Evolutionary conservation across 768 basidiomycete genomes (phyloP).

Genomic region (Ephemerocybe angulata): DNA sequence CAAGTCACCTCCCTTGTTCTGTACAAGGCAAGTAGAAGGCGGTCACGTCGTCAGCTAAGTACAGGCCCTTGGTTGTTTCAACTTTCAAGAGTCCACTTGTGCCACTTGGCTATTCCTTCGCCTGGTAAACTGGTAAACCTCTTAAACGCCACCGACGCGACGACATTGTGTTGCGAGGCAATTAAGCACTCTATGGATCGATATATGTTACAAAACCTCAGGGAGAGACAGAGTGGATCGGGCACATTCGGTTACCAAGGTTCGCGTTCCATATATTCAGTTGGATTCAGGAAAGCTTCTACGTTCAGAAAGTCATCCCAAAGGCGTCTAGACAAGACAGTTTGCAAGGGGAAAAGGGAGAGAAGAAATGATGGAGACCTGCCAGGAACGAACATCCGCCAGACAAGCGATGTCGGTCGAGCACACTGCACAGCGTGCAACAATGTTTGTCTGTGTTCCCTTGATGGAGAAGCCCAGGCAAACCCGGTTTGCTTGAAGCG

Average conservation of each 20-base stretch:
- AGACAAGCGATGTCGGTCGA: not conserved
- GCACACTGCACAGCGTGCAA: too few species aligned
- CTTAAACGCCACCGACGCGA: not conserved
- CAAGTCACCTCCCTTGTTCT: too few species aligned
- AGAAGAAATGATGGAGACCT: not conserved
- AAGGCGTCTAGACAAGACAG: not conserved
- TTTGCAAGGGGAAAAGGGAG: not conserved
- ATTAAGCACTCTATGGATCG: not conserved
- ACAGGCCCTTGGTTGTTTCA: too few species aligned
- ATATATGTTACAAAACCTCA: not conserved
- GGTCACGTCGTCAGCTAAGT: too few species aligned
- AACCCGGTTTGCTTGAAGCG: not conserved
- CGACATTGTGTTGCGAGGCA: not conserved
- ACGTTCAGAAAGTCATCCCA: not conserved
- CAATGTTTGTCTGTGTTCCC: not conserved
- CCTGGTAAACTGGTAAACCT: too few species aligned
- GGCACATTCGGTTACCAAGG: too few species aligned
- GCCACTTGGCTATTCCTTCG: too few species aligned
- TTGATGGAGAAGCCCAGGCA: not conserved
- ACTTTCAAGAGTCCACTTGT: too few species aligned
- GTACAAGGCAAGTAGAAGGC: too few species aligned
- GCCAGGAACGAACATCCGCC: slow-evolving; percentile 7
- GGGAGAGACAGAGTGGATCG: not conserved
- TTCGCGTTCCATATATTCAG: too few species aligned
- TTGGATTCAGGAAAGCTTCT: not conserved